Conservation (phyloP, 176 grass and related monocot species). For the Avena insularis region DNA sequence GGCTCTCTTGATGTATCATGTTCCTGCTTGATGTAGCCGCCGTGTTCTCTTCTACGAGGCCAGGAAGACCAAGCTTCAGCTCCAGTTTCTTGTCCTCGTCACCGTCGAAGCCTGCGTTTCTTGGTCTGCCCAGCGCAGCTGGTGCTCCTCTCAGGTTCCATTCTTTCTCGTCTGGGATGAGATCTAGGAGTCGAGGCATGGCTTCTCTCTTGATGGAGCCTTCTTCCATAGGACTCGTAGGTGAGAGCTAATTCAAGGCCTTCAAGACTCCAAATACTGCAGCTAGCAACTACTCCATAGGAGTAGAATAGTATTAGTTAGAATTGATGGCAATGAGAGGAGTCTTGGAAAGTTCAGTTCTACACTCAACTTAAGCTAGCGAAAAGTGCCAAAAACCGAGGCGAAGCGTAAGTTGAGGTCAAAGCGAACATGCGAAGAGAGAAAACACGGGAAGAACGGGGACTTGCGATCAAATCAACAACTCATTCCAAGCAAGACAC, state of each 20-base stretch:
- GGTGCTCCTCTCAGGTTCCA: constrained; percentile 50
- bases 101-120: constrained; percentile 35
- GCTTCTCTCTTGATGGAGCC: constrained; percentile 44
- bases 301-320: not conserved
- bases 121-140: constrained; percentile 11
- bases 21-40: constrained; percentile 10
- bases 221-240: constrained; percentile 60
- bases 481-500: constrained; percentile 32
- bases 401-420: constrained; percentile 24
- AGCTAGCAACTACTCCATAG: not conserved
- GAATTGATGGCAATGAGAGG: constrained; percentile 38
- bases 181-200: constrained; percentile 71
- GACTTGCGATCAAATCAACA: constrained; percentile 36
- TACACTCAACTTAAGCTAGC: constrained; percentile 60
- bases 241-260: constrained; percentile 38
- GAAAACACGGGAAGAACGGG: not conserved
- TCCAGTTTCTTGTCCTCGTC: constrained; percentile 82
- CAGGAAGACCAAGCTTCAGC: constrained; percentile 82
- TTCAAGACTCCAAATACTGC: constrained; percentile 28
- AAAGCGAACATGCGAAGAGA: constrained; percentile 41
- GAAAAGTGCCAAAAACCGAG: constrained; percentile 23
- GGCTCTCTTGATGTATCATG: constrained; percentile 45
- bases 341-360: constrained; percentile 22
- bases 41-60: constrained; percentile 45
- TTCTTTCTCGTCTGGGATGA: constrained; percentile 73